Base-by-base conservation (phyloP, 352 stramenopile species). In the Pythium apleroticum region DNA sequence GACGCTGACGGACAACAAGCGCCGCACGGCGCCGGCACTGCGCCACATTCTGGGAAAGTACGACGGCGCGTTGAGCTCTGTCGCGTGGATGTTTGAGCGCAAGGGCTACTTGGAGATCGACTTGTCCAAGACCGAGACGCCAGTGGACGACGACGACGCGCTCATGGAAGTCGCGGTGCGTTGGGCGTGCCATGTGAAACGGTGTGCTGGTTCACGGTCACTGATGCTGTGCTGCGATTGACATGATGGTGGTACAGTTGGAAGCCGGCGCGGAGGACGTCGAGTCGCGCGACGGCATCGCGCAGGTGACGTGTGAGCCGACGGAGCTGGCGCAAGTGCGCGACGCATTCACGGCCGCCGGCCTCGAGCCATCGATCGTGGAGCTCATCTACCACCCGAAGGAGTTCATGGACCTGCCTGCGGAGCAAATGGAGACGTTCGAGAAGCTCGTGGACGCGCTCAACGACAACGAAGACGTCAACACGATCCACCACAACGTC, bases 381-480 rank as follows among this genome's bases (percentile, higher is more conserved):
- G 80, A 91, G 73, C 78, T 94, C 30, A 89, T 94, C 57, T 94
- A 91, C 75, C 78, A 83, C 66, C 81, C 83, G 1, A 94, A 94
- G 65, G 83, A 92, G 57, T 89, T 87, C 57, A 52, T 94, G n/a
- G 74, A 84, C 27, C 56, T 94, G 33, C 68, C 79, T 9, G 62
- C 30, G 7, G 81, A 83, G 25, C 74, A 86, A 35, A 60, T 52
- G 17, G 82, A 88, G 57, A 72, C 69, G 17, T 93, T 93, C n/a
- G 79, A 93, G 57, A 88, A 88, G 63, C 80, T 93, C 49, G 59
- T 91, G 10, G 85, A 91, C 28, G 78, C 78, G 48, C 77, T 94
- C 17, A 81, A 88, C 56, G 81, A 91, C 50, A 87, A 91, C 66
- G 83, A 91, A 50, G 85, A 94, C 63, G 83, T 94, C 17, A 89